These are phyloP conservation scores for Phenoliferia sp. DNA, from an alignment of 1,284 basidiomycete species.

Conservation along the genomic window DNA sequence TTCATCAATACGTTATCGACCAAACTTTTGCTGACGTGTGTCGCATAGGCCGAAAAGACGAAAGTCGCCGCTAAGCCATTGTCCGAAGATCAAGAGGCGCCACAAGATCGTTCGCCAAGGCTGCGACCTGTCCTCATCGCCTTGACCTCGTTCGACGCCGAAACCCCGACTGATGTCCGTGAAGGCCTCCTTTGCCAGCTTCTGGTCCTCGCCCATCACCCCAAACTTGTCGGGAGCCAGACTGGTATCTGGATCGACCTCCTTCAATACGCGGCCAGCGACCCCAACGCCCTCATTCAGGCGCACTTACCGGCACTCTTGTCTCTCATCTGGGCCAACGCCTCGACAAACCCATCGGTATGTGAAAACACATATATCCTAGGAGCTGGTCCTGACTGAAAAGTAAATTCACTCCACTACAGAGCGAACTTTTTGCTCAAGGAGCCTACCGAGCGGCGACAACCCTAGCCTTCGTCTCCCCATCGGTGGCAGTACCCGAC, in stretches of 20 bases:
- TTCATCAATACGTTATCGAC: not conserved
- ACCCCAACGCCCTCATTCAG: conserved; percentile 61
- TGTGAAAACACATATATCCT: not conserved
- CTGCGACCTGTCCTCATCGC: conserved; percentile 23
- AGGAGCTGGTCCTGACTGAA: too few species aligned
- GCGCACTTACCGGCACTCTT: conserved; percentile 53
- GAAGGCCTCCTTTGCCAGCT: conserved; percentile 38
- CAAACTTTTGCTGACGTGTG: not conserved
- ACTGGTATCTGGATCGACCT: conserved; percentile 68
- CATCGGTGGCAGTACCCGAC: conserved; percentile 60
- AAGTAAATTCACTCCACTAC: conserved; percentile 27
- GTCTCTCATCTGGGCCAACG: conserved; percentile 34
- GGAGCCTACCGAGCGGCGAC: conserved; percentile 70
- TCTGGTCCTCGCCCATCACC: conserved; percentile 70
- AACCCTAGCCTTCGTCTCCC: conserved; percentile 73
- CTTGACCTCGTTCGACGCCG: conserved; percentile 14
- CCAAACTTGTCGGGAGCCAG: conserved; percentile 38
- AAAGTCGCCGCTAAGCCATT: conserved; percentile 1
- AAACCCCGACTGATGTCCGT: not conserved
- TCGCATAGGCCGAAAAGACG: conserved; percentile 2
- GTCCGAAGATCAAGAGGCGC: conserved; percentile 9
- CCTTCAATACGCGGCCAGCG: conserved; percentile 61
- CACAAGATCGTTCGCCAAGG: conserved; percentile 20
- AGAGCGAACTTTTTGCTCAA: conserved; percentile 32
- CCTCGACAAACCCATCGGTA: conserved; percentile 9